Base-by-base conservation (phyloP, 768 basidiomycete genomes). In the Serendipita sp. region DNA sequence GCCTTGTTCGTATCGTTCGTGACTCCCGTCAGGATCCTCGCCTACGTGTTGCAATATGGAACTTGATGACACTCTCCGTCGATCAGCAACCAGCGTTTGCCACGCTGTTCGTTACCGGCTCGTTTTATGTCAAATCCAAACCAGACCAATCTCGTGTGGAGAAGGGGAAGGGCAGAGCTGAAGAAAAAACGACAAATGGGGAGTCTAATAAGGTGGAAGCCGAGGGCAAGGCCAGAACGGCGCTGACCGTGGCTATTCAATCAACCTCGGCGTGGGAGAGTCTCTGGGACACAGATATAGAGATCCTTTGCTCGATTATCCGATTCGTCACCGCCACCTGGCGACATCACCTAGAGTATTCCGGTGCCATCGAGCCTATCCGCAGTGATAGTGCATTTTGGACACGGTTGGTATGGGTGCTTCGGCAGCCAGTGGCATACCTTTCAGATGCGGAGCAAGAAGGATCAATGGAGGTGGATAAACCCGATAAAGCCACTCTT, bases 51-150 rank as follows among this genome's bases (percentile, higher is more conserved):
- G 80, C 86, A 0, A 82, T 89, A 3, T 97, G 94, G 93, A 81
- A 79, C 65, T 86, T 95, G 66, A 83, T 95, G 42, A 74, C 87
- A 0, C 76, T 89, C 17, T 85, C 88, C 1, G 82, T 94, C 14
- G 84, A 89, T 67, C 86, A 85, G 65, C 91, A 93, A 69, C 91
- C 94, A 0, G 90, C 93, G 0, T 76, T 95, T 3, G 84, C 87
- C 1, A 78, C 82, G 61, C 75, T 96, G 28, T 84, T 93, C 64
- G 84, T 93, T 33, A 79, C 82, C 0, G 91, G 90, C 2, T 79
- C 81, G 43, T 85, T 89, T 66, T 79, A 78, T 56, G 72, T 78
- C 2, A 79, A 81, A 2, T 34, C 60, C 26, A 65, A 67, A 24
- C 66, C 72, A 61, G 65, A 62, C 41, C 80, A 77, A 67, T 76